These are phyloP conservation scores for Aureobasidium sp. DNA, from an alignment of 2,329 filamentous ascomycete genomes.

Conservation along the genomic window DNA sequence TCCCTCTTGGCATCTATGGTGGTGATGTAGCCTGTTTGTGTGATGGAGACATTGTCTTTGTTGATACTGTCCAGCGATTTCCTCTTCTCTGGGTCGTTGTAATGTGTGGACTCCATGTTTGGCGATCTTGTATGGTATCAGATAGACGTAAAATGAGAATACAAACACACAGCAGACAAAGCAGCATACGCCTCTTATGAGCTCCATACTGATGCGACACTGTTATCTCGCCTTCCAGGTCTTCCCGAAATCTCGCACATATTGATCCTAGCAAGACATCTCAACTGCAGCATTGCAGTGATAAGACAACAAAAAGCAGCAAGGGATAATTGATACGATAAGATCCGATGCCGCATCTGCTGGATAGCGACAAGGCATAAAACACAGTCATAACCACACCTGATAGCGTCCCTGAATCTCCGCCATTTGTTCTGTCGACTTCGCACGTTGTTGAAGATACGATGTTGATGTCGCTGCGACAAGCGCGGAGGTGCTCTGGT, in stretches of 20 bases:
- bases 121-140: not conserved
- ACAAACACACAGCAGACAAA: not conserved
- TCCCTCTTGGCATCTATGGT: constrained; percentile 39
- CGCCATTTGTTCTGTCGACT: not conserved
- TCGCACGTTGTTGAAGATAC: not conserved
- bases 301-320: constrained; percentile 1
- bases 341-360: not conserved
- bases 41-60: constrained; percentile 8
- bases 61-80: not conserved
- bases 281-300: not conserved
- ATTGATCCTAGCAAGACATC: not conserved
- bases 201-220: not conserved
- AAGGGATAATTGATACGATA: not conserved
- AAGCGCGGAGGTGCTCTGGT: not conserved
- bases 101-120: not conserved
- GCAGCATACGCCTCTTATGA: not conserved
- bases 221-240: constrained; percentile 4
- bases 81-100: not conserved
- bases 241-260: not conserved
- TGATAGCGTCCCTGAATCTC: constrained; percentile 3
- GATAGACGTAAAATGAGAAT: not conserved
- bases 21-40: constrained; percentile 12
- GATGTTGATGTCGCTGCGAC: not conserved
- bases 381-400: constrained; percentile 6
- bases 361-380: not conserved